Evolutionary conservation across 176 grass and related monocot genomes (phyloP), one percentile per base, ranked within the genome.

Genomic region (Eleusine indica): DNA sequence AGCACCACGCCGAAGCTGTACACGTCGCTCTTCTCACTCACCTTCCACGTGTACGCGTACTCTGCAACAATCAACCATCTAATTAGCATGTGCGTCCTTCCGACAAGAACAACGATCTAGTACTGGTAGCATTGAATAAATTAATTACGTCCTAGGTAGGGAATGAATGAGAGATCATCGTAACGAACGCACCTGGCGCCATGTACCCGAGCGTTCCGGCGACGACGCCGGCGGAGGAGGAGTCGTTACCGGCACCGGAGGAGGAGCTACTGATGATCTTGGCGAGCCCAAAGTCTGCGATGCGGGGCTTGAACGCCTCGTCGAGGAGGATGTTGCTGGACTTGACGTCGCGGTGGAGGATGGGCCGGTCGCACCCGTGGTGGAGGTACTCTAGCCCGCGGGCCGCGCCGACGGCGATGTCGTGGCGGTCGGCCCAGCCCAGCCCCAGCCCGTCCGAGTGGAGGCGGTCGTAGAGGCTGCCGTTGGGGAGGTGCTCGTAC

Each of bases 311-410:
- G 80, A 93, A 91, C 4, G 46, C n/a, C 63, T 98, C 92, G 53
- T 95, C 96, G 7, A 98, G 89, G n/a, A 98, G 92, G 81, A 98
- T 98, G 75, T 98, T 98, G 85, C 93, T 95, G 0, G 92, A 95
- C 75, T 98, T 98, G 71, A 98, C 96, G 76, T 98, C 96, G 28
- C 96, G 92, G 87, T 98, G 96, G 6, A 98, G 77, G 82, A 98
- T 98, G n/a, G 85, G 85, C 0, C 93, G 84, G 68, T 89, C 89
- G 11, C 96, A 93, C 21, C 91, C 89, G 22, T 98, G 89, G 79
- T 98, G 93, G 30, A 98, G 91, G 87, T 98, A 98, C 76, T 93
- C 91, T 4, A 98, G 86, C 0, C 96, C 96, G 42, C 84, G 44
- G 3, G 93, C 93, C 2, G 93, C 87, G n/a, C 96, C 96, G 44